These are phyloP conservation scores for Termitomyces sp. DNA, from an alignment of 1,284 basidiomycete genomes.

Conservation along the genomic window DNA sequence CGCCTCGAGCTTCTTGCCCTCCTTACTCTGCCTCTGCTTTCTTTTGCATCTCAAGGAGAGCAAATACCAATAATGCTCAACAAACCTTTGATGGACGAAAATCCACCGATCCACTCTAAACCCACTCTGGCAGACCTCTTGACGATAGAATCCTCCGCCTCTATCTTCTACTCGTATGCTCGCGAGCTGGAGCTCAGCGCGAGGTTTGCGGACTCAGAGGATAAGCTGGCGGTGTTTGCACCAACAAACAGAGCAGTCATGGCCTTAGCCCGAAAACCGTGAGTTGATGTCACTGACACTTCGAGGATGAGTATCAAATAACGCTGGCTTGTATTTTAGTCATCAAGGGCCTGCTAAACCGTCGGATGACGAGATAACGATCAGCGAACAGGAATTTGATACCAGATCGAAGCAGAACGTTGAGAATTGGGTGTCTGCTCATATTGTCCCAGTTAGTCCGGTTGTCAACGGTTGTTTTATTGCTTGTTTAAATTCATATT, in stretches of 20 bases:
- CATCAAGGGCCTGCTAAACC: slow-evolving; percentile 47
- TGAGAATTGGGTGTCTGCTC: slow-evolving; percentile 65
- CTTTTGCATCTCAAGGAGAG: slow-evolving; percentile 18
- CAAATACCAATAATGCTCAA: slow-evolving; percentile 20
- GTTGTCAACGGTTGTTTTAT: neutral
- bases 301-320: neutral
- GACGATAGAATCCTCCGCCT: slow-evolving; percentile 64
- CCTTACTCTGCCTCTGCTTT: slow-evolving; percentile 19
- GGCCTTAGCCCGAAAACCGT: slow-evolving; percentile 71
- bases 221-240: slow-evolving; percentile 56
- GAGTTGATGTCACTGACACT: slow-evolving; percentile 25
- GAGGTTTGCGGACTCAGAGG: slow-evolving; percentile 37
- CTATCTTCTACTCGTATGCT: slow-evolving; percentile 78
- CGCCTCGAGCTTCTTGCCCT: slow-evolving; percentile 15
- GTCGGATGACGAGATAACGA: slow-evolving; percentile 40
- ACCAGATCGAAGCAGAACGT: slow-evolving; percentile 55
- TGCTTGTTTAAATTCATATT: neutral
- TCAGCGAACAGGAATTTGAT: slow-evolving; percentile 64
- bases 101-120: slow-evolving; percentile 17
- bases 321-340: slow-evolving; percentile 26
- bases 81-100: neutral
- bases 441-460: slow-evolving; percentile 63
- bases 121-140: slow-evolving; percentile 66
- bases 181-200: slow-evolving; percentile 60
- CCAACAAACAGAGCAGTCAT: slow-evolving; percentile 82